A percentile compares a stretch with the other conserved stretches of the same genome.
These are phyloP conservation scores for Boletus edulis DNA, from an alignment of 768 basidiomycete genomes.

Conservation along the genomic window DNA sequence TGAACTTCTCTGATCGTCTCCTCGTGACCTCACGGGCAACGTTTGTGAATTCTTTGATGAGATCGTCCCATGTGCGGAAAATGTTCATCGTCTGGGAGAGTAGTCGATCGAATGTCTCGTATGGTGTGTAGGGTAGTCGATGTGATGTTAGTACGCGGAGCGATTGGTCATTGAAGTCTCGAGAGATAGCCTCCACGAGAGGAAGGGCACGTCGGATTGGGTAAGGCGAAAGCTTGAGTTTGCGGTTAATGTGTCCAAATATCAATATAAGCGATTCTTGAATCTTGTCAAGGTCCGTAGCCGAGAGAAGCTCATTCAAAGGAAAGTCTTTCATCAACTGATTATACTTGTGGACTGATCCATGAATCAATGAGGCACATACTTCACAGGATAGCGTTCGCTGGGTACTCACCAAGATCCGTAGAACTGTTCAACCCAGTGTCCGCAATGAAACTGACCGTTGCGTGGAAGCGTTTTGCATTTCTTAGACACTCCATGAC, in stretches of 20 bases:
- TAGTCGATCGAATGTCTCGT: conserved; percentile 89
- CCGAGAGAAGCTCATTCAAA: conserved; percentile 91
- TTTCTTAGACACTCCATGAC: conserved; percentile 93
- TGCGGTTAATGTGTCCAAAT: conserved; percentile 93
- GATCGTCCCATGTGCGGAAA: conserved; percentile 86
- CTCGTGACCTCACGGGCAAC: conserved; percentile 91
- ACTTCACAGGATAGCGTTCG: neutral
- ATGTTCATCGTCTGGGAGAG: conserved; percentile 73
- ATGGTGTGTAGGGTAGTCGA: conserved; percentile 89
- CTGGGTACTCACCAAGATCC: conserved; percentile 62
- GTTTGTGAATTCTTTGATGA: conserved; percentile 89
- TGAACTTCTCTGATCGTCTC: conserved; percentile 88
- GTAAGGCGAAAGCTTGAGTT: conserved; percentile 93
- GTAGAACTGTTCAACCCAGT: conserved; percentile 95
- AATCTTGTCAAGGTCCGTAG: conserved; percentile 94
- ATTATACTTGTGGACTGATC: conserved; percentile 93
- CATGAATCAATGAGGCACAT: neutral
- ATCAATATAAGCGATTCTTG: conserved; percentile 86
- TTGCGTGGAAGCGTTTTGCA: conserved; percentile 95
- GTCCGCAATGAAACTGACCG: conserved; percentile 96
- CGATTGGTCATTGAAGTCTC: conserved; percentile 95
- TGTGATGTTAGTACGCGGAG: conserved; percentile 88
- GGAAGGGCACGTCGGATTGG: conserved; percentile 95
- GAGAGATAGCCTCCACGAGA: conserved; percentile 96
- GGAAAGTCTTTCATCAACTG: conserved; percentile 99